Evolutionary conservation across 169 alveolate species (phyloP).

Genomic region (Cystoisospora suis): DNA sequence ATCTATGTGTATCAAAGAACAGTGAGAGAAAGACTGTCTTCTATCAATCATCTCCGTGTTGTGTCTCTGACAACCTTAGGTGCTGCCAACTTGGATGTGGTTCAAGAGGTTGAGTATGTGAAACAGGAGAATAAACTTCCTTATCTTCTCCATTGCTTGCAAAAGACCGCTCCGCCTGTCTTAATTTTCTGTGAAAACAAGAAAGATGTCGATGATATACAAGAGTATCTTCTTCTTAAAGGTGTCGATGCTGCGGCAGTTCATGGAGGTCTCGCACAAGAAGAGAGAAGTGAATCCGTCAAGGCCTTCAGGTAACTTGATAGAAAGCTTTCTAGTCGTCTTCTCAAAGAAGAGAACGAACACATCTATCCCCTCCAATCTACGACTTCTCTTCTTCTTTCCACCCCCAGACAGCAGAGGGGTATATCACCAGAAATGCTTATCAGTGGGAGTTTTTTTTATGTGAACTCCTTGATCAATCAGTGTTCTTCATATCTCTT

Average conservation of each 20-base stretch:
- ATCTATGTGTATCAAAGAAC: too few relatives aligned
- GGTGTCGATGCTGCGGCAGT: conserved; percentile 90
- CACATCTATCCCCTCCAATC: too few relatives aligned
- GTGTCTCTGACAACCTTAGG: conserved; percentile 66
- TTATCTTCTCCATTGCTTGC: conserved; percentile 86
- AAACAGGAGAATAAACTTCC: conserved; percentile 91
- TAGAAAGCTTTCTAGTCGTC: too few relatives aligned
- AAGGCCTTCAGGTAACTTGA: conserved; percentile 77
- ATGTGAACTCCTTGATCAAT: too few relatives aligned
- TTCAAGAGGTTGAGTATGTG: conserved; percentile 92
- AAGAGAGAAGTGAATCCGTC: conserved; percentile 86
- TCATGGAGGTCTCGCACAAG: conserved; percentile 91
- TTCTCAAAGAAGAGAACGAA: too few relatives aligned
- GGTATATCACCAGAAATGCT: too few relatives aligned
- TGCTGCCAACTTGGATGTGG: conserved; percentile 91
- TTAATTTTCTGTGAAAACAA: conserved; percentile 93
- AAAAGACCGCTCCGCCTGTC: conserved; percentile 96
- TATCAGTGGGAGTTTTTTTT: too few relatives aligned
- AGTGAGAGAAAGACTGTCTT: too few relatives aligned
- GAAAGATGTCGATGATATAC: conserved; percentile 94
- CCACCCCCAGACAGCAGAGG: too few relatives aligned
- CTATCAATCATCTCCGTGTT: too few relatives aligned
- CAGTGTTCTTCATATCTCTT: too few relatives aligned
- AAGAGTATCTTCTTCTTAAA: conserved; percentile 88
- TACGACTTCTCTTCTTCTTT: background rate